A percentile compares a stretch with the other conserved stretches of the same genome.
Conservation (phyloP, 192 early-diverging fungal genomes). For the Umbelopsis isabellina region DNA sequence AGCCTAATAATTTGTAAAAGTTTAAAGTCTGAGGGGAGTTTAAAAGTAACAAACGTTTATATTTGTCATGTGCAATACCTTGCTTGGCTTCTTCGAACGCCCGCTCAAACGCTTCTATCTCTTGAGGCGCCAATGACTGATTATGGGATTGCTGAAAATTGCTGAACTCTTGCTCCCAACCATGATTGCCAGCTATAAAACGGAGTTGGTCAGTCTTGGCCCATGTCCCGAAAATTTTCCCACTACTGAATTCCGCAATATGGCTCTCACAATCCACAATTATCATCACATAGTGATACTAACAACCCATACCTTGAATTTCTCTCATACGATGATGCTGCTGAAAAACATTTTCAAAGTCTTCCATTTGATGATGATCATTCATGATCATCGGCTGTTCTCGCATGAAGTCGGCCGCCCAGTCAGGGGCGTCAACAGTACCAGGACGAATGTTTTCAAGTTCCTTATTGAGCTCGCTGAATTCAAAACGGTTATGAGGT, state of each 20-base stretch:
- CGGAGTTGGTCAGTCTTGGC: not conserved
- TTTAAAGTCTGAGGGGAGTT: constrained; percentile 24
- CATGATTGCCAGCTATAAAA: constrained; percentile 7
- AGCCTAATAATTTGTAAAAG: not conserved
- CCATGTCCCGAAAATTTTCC: constrained; percentile 3
- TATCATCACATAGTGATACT: no score
- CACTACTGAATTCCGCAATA: not conserved
- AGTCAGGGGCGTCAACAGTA: constrained; percentile 45
- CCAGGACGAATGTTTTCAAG: constrained; percentile 56
- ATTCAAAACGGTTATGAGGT: constrained; percentile 58
- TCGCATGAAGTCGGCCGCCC: constrained; percentile 73
- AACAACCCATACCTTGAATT: not conserved
- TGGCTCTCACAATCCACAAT: not conserved
- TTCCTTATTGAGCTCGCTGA: constrained; percentile 72
- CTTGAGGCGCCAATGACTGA: constrained; percentile 46
- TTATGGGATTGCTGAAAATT: constrained; percentile 38
- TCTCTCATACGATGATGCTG: constrained; percentile 3
- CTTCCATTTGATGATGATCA: constrained; percentile 39
- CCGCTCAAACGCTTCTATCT: constrained; percentile 69
- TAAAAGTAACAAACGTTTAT: no score
- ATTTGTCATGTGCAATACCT: constrained; percentile 44
- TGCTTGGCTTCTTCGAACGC: constrained; percentile 67
- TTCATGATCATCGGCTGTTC: constrained; percentile 47
- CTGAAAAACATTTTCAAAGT: constrained; percentile 50
- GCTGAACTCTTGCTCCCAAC: constrained; percentile 57